Percentiles rank a stretch among this genome's conserved stretches.
phyloP scores from a whole-genome alignment of 2,329 filamentous ascomycete genomes.

The Hypoxylon sp. region DNA sequence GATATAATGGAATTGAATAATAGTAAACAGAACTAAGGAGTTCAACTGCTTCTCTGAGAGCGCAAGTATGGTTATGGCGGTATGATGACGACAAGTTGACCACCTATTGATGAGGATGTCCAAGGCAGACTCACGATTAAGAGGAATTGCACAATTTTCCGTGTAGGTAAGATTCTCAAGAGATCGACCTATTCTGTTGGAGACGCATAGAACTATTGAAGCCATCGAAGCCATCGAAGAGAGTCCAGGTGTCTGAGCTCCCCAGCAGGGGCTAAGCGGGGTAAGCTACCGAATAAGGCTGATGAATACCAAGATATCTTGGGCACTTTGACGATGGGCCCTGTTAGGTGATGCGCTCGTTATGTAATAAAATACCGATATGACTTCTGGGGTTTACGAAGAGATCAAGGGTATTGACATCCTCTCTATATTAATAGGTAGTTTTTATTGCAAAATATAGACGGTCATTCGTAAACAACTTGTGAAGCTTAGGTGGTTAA shows the following conservation, averaged over 20 bases:
- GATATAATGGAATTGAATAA: conserved; percentile 6
- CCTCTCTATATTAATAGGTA: not conserved
- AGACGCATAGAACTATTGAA: conserved; percentile 4
- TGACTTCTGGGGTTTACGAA: not conserved
- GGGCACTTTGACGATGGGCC: not conserved
- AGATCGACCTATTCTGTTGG: not conserved
- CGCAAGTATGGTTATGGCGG: not conserved
- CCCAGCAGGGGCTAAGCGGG: not conserved
- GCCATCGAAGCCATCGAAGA: conserved; percentile 6
- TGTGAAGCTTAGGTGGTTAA: not conserved
- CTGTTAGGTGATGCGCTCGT: not conserved
- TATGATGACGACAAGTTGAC: not conserved
- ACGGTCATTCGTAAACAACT: not conserved
- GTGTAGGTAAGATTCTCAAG: not conserved
- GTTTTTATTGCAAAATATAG: not conserved
- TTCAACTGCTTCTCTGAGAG: not conserved
- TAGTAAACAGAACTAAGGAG: conserved; percentile 5
- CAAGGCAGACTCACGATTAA: not conserved
- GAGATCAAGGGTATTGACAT: not conserved
- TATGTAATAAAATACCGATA: not conserved
- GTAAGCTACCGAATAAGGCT: conserved; percentile 1
- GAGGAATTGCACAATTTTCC: not conserved
- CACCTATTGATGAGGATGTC: not conserved
- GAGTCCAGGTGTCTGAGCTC: not conserved
- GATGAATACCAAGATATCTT: too few species aligned